Percentiles rank a stretch among this genome's conserved stretches.
These are phyloP conservation scores for Thalia dealbata DNA, from an alignment of 176 grass and related monocot genomes.

Conservation along the genomic window DNA sequence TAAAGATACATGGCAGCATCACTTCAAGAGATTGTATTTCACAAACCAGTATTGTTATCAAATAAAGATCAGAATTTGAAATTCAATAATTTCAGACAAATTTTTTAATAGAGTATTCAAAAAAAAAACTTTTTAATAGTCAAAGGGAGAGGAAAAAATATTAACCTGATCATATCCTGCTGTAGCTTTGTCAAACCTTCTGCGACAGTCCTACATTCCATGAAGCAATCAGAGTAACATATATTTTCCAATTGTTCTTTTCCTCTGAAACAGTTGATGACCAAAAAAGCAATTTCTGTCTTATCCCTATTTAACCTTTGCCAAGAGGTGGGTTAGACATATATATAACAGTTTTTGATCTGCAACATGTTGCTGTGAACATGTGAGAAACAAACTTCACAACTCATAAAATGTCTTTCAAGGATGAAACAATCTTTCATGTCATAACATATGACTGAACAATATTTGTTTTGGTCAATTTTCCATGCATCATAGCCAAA, in stretches of 20 bases:
- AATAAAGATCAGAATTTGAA: no score
- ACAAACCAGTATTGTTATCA: neutral
- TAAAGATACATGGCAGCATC: conserved; percentile 20
- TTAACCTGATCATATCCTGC: conserved; percentile 82
- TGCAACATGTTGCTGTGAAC: neutral
- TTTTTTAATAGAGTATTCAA: no score
- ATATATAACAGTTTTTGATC: neutral
- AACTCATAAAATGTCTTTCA: neutral
- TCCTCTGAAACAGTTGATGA: neutral
- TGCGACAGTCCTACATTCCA: conserved; percentile 63
- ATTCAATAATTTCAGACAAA: no score
- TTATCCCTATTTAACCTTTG: neutral
- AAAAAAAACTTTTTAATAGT: no score
- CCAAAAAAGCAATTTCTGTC: neutral
- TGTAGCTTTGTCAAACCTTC: conserved; percentile 86
- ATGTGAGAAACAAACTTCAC: neutral
- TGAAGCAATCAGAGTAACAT: neutral
- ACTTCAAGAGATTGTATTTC: conserved; percentile 17
- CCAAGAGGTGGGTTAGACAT: neutral
- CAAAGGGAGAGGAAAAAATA: neutral
- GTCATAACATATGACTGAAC: neutral
- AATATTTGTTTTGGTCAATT: neutral
- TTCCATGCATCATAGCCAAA: neutral
- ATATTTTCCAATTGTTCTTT: neutral
- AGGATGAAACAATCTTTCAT: neutral